Conservation (phyloP, 2,329 filamentous ascomycete species). For the Periglandula ipomoeae region DNA sequence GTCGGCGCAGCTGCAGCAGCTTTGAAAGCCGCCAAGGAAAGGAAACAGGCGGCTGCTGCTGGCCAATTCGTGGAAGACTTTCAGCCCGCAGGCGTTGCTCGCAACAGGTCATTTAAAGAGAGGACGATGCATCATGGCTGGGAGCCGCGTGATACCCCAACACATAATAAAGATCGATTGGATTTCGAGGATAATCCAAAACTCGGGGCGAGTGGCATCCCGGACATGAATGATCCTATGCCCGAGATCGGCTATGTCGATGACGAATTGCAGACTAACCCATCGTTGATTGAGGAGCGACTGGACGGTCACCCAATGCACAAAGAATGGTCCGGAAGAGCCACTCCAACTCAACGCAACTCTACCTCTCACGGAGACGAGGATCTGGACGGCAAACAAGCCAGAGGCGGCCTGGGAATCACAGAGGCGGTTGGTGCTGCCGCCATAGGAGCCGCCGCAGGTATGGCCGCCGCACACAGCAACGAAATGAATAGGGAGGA, state of each 20-base stretch:
- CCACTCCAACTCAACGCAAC: conserved; percentile 35
- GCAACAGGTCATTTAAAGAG: conserved; percentile 59
- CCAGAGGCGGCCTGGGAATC: conserved; percentile 28
- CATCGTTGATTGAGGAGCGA: conserved; percentile 71
- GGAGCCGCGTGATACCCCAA: conserved; percentile 44
- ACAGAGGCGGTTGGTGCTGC: conserved; percentile 46
- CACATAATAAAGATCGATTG: conserved; percentile 50
- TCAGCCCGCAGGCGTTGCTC: conserved; percentile 40
- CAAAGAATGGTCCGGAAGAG: conserved; percentile 46
- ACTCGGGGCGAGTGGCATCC: conserved; percentile 61
- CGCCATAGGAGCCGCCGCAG: conserved; percentile 41
- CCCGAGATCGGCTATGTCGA: conserved; percentile 64
- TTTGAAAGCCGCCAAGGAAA: conserved; percentile 39
- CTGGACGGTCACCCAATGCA: conserved; percentile 40
- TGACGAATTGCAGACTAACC: conserved; percentile 72
- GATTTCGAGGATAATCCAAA: conserved; percentile 43
- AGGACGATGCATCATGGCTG: conserved; percentile 45
- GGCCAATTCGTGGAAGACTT: conserved; percentile 29
- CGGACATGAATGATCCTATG: conserved; percentile 59
- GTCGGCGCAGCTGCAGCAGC: conserved; percentile 44
- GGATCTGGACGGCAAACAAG: conserved; percentile 12
- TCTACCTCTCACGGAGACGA: conserved; percentile 24
- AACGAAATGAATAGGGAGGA: conserved; percentile 47
- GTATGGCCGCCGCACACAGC: conserved; percentile 36
- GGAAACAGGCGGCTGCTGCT: conserved; percentile 29